These are phyloP conservation scores for Fusarium chaquense DNA, from an alignment of 2,329 filamentous ascomycete species.

Conservation along the genomic window DNA sequence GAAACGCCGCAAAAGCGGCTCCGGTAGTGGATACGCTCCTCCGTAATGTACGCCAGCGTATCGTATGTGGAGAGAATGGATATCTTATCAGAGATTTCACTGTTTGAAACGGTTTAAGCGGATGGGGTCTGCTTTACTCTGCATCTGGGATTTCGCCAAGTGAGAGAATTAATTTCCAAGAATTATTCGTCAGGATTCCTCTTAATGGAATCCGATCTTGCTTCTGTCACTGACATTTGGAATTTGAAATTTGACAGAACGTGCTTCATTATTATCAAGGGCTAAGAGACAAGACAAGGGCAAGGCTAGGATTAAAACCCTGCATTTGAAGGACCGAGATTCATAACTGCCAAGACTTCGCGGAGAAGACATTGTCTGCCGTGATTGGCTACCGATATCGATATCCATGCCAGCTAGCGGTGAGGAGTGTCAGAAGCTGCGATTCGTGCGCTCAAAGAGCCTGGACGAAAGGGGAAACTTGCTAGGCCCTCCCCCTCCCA, in stretches of 20 bases:
- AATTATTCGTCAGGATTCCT: not conserved
- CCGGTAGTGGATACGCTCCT: slow-evolving; percentile 21
- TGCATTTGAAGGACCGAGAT: slow-evolving; percentile 29
- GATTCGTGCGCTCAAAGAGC: slow-evolving; percentile 33
- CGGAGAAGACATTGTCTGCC: slow-evolving; percentile 30
- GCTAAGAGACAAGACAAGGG: not conserved
- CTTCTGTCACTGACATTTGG: slow-evolving; percentile 30
- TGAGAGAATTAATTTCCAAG: slow-evolving; percentile 5
- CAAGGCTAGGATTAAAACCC: slow-evolving; percentile 26
- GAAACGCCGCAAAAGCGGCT: slow-evolving; percentile 30
- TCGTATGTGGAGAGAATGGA: slow-evolving; percentile 13
- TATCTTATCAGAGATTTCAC: slow-evolving; percentile 13
- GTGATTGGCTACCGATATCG: slow-evolving; percentile 38
- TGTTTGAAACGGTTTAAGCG: slow-evolving; percentile 6
- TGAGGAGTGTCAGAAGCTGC: slow-evolving; percentile 17
- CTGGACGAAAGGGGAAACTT: slow-evolving; percentile 35
- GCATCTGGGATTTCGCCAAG: not conserved
- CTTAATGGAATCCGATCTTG: slow-evolving; percentile 11
- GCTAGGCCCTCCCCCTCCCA: not conserved
- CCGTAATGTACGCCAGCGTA: slow-evolving; percentile 14
- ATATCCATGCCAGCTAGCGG: slow-evolving; percentile 39
- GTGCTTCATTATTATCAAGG: slow-evolving; percentile 7
- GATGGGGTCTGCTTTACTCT: slow-evolving; percentile 1
- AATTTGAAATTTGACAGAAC: slow-evolving; percentile 36
- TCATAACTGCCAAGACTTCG: slow-evolving; percentile 28